Percentiles rank a stretch among this genome's conserved stretches.
Evolutionary conservation across 257 asterid species (phyloP).

Genomic region (Rhazya stricta): DNA sequence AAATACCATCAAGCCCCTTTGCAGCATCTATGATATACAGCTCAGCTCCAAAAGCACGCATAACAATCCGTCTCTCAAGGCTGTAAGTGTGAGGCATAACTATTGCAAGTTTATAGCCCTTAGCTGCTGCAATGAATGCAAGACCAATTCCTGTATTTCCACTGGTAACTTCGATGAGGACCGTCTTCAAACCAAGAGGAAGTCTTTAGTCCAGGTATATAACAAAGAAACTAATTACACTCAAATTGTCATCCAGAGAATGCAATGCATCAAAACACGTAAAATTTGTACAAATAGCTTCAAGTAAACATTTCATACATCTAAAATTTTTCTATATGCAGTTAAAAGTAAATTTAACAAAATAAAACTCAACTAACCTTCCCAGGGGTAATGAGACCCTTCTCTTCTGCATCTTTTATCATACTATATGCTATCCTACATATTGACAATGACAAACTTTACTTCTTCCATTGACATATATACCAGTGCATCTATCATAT

Average conservation of each 20-base stretch:
- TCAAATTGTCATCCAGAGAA: not conserved
- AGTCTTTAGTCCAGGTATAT: not conserved
- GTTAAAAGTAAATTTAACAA: not conserved
- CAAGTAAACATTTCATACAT: not conserved
- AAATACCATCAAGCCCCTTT: constrained; percentile 28
- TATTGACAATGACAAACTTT: not conserved
- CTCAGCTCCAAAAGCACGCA: constrained; percentile 46
- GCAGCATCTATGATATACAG: constrained; percentile 29
- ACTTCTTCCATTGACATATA: not conserved
- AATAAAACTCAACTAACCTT: constrained; percentile 26
- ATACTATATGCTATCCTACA: constrained; percentile 43
- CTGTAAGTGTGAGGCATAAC: constrained; percentile 40
- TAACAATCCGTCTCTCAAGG: constrained; percentile 39
- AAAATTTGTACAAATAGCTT: not conserved
- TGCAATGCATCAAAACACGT: not conserved
- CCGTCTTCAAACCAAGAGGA: constrained; percentile 26
- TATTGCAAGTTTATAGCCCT: constrained; percentile 39
- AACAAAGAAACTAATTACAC: not conserved
- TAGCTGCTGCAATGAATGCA: constrained; percentile 37
- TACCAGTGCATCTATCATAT: not conserved
- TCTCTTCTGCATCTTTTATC: constrained; percentile 55
- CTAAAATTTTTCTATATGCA: not conserved
- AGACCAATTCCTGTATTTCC: constrained; percentile 54
- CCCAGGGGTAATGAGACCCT: constrained; percentile 42
- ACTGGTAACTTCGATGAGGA: constrained; percentile 40